Conservation (phyloP, 495 filamentous ascomycete genomes). For the Penicillium silybi region DNA sequence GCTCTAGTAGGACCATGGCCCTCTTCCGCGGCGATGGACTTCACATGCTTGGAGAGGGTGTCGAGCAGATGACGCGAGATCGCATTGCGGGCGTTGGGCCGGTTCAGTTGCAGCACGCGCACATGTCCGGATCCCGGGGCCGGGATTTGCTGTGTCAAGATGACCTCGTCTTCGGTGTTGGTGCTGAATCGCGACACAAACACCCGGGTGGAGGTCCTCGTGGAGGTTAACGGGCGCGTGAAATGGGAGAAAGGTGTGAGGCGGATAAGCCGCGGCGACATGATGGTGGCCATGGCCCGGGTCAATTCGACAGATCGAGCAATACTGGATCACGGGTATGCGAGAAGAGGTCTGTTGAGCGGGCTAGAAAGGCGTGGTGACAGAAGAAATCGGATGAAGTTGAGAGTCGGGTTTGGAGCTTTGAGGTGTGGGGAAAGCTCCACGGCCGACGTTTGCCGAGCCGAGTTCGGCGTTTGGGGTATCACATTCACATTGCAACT, state of each 20-base stretch:
- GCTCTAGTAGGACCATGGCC: constrained; percentile 65
- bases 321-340: constrained; percentile 1
- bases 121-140: constrained; percentile 82
- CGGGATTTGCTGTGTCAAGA: constrained; percentile 67
- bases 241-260: constrained; percentile 19
- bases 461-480: neutral
- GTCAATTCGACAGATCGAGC: constrained; percentile 1
- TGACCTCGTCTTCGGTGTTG: constrained; percentile 44
- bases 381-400: neutral
- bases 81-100: constrained; percentile 80
- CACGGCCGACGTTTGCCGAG: constrained; percentile 23
- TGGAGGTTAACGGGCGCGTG: constrained; percentile 15
- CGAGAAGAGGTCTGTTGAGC: neutral
- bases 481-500: constrained; percentile 19
- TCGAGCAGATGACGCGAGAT: constrained; percentile 74
- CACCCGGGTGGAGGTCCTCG: constrained; percentile 23
- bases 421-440: constrained; percentile 25
- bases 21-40: constrained; percentile 63
- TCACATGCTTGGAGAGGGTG: constrained; percentile 64
- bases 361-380: neutral
- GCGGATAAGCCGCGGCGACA: constrained; percentile 32
- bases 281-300: constrained; percentile 16
- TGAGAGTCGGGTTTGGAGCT: constrained; percentile 4
- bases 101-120: constrained; percentile 80
- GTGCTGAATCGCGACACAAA: constrained; percentile 38